Evolutionary conservation across 2,329 filamentous ascomycete genomes (phyloP).

Genomic region (Elsinoe arachidis): DNA sequence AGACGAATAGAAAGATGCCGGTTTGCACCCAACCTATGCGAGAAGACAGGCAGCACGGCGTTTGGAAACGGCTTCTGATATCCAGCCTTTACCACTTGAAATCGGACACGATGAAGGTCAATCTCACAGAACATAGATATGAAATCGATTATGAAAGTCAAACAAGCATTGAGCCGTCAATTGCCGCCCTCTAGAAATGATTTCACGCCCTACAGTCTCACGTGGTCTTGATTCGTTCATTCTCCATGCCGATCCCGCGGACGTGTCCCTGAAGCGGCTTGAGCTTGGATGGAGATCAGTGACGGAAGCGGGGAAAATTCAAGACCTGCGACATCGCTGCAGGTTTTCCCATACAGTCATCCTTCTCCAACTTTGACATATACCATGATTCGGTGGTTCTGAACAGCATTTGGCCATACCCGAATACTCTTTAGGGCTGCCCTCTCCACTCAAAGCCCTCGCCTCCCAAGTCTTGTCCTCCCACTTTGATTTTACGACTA

Average conservation of each 20-base stretch:
- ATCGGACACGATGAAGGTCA: no score
- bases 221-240: not conserved
- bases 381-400: not conserved
- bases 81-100: no score
- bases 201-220: not conserved
- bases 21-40: not conserved
- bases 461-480: not conserved
- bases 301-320: slow-evolving; percentile 9
- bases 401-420: not conserved
- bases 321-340: slow-evolving; percentile 10
- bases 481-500: not conserved
- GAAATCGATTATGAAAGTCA: no score
- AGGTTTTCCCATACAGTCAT: slow-evolving; percentile 9
- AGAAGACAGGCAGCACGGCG: no score
- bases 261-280: not conserved
- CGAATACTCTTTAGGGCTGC: not conserved
- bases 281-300: slow-evolving; percentile 8
- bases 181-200: not conserved
- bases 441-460: not conserved
- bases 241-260: no score
- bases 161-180: no score
- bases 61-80: no score
- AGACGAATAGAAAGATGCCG: not conserved
- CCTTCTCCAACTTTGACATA: not conserved
- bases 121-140: no score